Evolutionary conservation across 1,139 yeast genomes (phyloP), one percentile per base, ranked within the genome.

Genomic region (Sugiyamaella sp.): DNA sequence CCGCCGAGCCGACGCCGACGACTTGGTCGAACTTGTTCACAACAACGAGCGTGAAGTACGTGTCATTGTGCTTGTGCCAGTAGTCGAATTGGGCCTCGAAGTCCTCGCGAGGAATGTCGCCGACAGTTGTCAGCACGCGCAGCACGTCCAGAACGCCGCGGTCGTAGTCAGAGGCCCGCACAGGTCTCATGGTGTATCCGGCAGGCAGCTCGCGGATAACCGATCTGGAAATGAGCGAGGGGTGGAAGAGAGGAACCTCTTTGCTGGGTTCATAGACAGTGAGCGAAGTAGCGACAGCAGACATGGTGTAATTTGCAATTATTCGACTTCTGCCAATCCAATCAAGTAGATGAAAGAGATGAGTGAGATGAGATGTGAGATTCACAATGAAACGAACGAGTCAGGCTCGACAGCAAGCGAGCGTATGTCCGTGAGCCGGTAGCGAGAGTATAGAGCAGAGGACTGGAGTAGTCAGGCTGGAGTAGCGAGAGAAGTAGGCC

Each of bases 51-150:
- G 81, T 82, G 58, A 74, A 75, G 71, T 80, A 83, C 5, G 79
- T 69, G 44, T 75, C 74, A 17, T 76, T 70, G 52, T 71, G 68
- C 19, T 71, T 62, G 32, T 65, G 58, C 87, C 87, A 82, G 64
- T 77, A 73, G 48, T 70, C 71, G 59, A 77, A 72, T 49, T 78
- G 74, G 10, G 71, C 73, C 21, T 60, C 64, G 63, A 80, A 84
- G 51, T 69, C 64, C 21, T 63, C 68, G 52, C 67, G 62, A 14
- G 80, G 66, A 52, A 83, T 74, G 16, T 77, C 74, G 2, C 88
- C 89, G 1, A 83, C 86, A 0, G 82, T 75, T 22, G 88, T 84
- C 59, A 84, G 73, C 14, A 75, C 84, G 49, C 69, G 67, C 51
- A 82, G 71, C 0, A 80, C 81, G 52, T 80, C 80, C 45, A 79